phyloP scores from a whole-genome alignment of 495 filamentous ascomycete genomes.

The Thermothielavioides terrestris region DNA sequence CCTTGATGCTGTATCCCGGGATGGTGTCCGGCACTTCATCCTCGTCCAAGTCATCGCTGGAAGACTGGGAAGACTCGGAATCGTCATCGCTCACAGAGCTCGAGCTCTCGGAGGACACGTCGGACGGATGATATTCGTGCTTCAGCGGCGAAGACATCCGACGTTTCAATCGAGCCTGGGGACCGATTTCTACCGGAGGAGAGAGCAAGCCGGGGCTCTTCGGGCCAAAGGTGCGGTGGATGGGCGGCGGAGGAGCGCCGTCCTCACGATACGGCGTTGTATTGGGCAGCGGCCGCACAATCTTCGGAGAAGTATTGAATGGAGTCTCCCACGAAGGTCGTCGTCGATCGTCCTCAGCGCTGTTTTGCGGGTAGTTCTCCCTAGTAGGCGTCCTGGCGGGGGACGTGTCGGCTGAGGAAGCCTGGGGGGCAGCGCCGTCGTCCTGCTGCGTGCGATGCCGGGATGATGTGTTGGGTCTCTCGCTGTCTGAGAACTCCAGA shows the following conservation, averaged over 20 bases:
- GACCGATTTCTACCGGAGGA: constrained; percentile 40
- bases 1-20: constrained; percentile 42
- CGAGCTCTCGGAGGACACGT: constrained; percentile 43
- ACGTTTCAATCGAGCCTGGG: constrained; percentile 44
- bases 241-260: constrained; percentile 42
- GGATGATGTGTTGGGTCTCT: constrained; percentile 21
- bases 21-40: constrained; percentile 42
- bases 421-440: constrained; percentile 12
- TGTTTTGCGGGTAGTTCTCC: constrained; percentile 17
- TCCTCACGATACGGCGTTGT: constrained; percentile 32
- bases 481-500: neutral
- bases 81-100: constrained; percentile 42
- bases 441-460: constrained; percentile 16
- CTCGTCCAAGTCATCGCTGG: constrained; percentile 44
- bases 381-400: constrained; percentile 26
- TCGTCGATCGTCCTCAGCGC: neutral
- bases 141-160: constrained; percentile 90
- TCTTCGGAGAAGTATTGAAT: constrained; percentile 31
- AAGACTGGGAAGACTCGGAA: constrained; percentile 37
- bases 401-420: constrained; percentile 1
- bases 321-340: constrained; percentile 9
- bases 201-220: constrained; percentile 37
- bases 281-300: constrained; percentile 37
- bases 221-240: constrained; percentile 39
- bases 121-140: constrained; percentile 94